Base-by-base conservation (phyloP, 257 asterid genomes). In the Striga asiatica region DNA sequence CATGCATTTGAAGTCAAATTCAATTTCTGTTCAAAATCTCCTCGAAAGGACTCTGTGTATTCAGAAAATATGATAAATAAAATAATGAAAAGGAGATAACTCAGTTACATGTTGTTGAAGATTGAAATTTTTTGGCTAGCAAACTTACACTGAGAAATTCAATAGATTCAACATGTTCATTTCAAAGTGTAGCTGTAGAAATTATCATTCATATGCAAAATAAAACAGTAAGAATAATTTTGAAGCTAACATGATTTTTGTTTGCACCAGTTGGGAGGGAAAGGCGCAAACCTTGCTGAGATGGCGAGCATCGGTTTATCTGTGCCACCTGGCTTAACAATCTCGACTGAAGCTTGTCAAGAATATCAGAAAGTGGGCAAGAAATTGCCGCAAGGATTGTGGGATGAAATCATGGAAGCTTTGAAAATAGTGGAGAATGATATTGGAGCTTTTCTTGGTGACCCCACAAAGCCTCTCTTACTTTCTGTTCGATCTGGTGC, bases 281-380 rank as follows among this genome's bases (percentile, higher is more conserved):
- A 89, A 61, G 97, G 97, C 3, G 98, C 98, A n/a, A 91, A 91
- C 58, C 94, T 91, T 11, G 98, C 98, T 38, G 98, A 91, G 74
- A 91, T 91, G 98, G 96, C 98, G 42, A 82, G 93, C 71, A 91
- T 91, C 41, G 97, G 97, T 14, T 71, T 91, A 28, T 91, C 98
- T 0, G 98, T 91, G 54, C 98, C 98, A 3, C 95, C 98, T 0
- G 98, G 98, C 14, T 82, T 91, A 52, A 91, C 98, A 45, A 84
- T 91, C 65, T 91, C 98, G 2, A 87, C 98, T 3, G 98, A 87
- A 66, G 97, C 98, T 5, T 91, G 98, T 50, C 94, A 82, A 53
- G 96, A 87, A 63, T 91, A 82, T 74, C 96, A 91, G 71, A 73
- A 76, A 66, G 63, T 65, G 19, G 94, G 86, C 16, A 78, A 84